Percentiles rank a stretch among this genome's conserved stretches.
Evolutionary conservation across 805 yeast species (phyloP).

Genomic region (Priceomyces castillae): DNA sequence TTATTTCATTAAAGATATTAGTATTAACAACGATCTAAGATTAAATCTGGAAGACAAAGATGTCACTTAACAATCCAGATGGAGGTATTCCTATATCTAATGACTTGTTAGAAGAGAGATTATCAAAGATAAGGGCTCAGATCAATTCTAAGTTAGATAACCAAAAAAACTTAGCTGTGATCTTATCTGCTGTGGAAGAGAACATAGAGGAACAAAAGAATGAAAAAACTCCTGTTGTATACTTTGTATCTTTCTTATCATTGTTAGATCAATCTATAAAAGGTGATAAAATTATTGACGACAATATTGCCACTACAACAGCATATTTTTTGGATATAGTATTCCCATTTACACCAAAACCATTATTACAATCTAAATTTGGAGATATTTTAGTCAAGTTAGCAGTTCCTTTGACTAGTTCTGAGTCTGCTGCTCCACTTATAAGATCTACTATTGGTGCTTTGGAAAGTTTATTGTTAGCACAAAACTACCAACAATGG

Average conservation of each 20-base stretch:
- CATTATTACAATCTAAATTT: slow-evolving; percentile 70
- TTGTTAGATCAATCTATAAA: slow-evolving; percentile 69
- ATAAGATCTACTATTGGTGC: slow-evolving; percentile 83
- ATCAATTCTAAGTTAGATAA: slow-evolving; percentile 76
- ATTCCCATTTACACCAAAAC: slow-evolving; percentile 68
- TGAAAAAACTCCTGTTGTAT: slow-evolving; percentile 68
- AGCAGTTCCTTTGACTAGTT: slow-evolving; percentile 74
- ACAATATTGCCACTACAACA: slow-evolving; percentile 66
- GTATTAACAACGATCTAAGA: background rate
- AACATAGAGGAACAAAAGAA: slow-evolving; percentile 67
- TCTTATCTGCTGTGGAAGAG: slow-evolving; percentile 87
- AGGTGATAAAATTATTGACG: slow-evolving; percentile 53
- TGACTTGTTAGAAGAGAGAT: slow-evolving; percentile 58
- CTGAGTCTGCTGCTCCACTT: slow-evolving; percentile 73
- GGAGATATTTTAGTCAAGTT: slow-evolving; percentile 73
- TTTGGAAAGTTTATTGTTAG: slow-evolving; percentile 70
- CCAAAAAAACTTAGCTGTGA: slow-evolving; percentile 80
- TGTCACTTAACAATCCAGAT: slow-evolving; percentile 37
- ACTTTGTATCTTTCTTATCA: slow-evolving; percentile 80
- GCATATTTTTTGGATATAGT: slow-evolving; percentile 80
- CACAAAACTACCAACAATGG: slow-evolving; percentile 86
- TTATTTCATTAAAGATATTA: background rate
- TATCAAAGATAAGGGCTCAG: slow-evolving; percentile 69
- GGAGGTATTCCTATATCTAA: slow-evolving; percentile 33
- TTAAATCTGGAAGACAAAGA: slow-evolving; percentile 7